Percentiles rank a stretch among this genome's conserved stretches.
phyloP scores from a whole-genome alignment of 768 basidiomycete species.

The Xerocomellus intermedius region DNA sequence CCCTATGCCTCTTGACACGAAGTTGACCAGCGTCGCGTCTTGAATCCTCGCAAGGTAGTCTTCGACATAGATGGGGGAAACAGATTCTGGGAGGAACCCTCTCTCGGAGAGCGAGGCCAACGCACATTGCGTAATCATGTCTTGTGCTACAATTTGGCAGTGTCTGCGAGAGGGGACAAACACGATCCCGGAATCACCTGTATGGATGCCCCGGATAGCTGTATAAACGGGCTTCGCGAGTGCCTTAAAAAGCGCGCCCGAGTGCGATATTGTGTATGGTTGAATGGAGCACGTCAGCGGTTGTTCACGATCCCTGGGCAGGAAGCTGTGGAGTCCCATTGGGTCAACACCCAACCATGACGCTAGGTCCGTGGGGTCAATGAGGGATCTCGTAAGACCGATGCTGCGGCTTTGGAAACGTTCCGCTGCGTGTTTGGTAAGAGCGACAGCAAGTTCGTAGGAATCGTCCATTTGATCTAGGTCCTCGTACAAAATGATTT shows the following conservation, averaged over 20 bases:
- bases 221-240: constrained; percentile 90
- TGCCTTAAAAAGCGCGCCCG: constrained; percentile 80
- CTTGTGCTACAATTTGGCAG: constrained; percentile 69
- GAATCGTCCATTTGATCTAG: constrained; percentile 76
- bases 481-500: constrained; percentile 78
- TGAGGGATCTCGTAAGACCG: constrained; percentile 74
- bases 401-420: constrained; percentile 65
- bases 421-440: constrained; percentile 65
- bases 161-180: constrained; percentile 88
- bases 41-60: constrained; percentile 56
- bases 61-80: constrained; percentile 56
- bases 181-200: constrained; percentile 59
- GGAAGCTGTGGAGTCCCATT: constrained; percentile 68
- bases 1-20: constrained; percentile 82
- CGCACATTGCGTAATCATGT: constrained; percentile 86
- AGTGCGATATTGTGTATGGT: constrained; percentile 84
- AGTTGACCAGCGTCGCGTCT: constrained; percentile 64
- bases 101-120: constrained; percentile 64
- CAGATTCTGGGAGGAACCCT: constrained; percentile 61
- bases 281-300: constrained; percentile 65
- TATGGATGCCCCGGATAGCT: constrained; percentile 52
- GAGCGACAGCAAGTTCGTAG: constrained; percentile 82
- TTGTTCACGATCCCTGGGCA: constrained; percentile 80
- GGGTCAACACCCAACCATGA: constrained; percentile 77
- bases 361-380: constrained; percentile 78